phyloP scores from a whole-genome alignment of 768 basidiomycete genomes.

The Rossbeevera mucosa region DNA sequence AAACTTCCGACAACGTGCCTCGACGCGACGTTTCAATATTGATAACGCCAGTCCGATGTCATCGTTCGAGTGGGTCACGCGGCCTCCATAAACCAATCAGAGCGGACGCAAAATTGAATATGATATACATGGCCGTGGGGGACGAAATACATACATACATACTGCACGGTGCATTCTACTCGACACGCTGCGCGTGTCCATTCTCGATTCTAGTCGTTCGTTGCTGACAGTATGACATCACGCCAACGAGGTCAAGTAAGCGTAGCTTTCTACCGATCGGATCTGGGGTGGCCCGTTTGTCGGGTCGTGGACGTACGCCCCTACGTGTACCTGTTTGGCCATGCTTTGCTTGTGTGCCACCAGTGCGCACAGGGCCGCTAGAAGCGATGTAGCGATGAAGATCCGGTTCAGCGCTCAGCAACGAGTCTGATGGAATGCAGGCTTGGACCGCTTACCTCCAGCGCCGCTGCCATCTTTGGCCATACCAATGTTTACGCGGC shows the following conservation, averaged over 20 bases:
- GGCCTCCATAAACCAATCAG: slow-evolving; percentile 5
- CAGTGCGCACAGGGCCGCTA: slow-evolving; percentile 85
- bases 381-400: slow-evolving; percentile 2
- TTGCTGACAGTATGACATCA: slow-evolving; percentile 8
- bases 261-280: slow-evolving; percentile 8
- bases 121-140: slow-evolving; percentile 2
- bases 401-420: neutral
- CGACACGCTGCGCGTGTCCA: neutral
- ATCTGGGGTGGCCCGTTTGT: slow-evolving; percentile 8
- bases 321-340: slow-evolving; percentile 9
- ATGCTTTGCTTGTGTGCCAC: slow-evolving; percentile 26
- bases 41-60: neutral
- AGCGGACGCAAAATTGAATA: neutral
- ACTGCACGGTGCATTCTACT: neutral
- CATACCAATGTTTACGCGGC: slow-evolving; percentile 77
- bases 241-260: slow-evolving; percentile 20
- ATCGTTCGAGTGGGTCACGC: neutral
- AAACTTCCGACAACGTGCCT: neutral
- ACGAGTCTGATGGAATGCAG: neutral
- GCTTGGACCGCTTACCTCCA: slow-evolving; percentile 61
- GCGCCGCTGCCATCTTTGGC: slow-evolving; percentile 98
- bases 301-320: slow-evolving; percentile 5
- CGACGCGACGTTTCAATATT: neutral
- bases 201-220: neutral
- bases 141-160: slow-evolving; percentile 12